These are phyloP conservation scores for Lycium ferocissimum DNA, from an alignment of 257 asterid species.

Conservation along the genomic window DNA sequence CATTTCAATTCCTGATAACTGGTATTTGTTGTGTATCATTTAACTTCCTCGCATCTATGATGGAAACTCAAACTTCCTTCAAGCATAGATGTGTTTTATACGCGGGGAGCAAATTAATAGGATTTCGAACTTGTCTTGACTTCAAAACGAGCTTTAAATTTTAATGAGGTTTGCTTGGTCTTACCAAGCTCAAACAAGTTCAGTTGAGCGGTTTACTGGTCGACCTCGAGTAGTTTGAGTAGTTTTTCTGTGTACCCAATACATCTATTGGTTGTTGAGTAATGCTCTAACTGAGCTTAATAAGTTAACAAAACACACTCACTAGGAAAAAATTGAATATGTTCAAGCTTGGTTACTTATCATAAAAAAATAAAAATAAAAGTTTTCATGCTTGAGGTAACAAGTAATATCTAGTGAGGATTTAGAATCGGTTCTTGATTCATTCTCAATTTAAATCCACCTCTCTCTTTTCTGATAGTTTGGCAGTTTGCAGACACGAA, in stretches of 20 bases:
- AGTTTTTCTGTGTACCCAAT: neutral
- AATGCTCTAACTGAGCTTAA: neutral
- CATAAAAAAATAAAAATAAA: neutral
- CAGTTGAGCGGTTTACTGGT: neutral
- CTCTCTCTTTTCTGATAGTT: conserved; percentile 4
- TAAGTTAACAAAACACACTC: neutral
- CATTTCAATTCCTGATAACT: neutral
- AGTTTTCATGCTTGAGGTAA: neutral
- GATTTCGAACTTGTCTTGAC: conserved; percentile 5
- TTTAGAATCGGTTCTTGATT: neutral
- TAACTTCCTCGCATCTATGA: neutral
- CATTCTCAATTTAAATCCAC: neutral
- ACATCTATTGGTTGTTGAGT: neutral
- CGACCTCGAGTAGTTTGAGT: neutral
- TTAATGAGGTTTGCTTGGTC: neutral
- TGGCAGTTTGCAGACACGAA: neutral
- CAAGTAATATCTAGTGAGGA: neutral
- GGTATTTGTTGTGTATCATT: neutral
- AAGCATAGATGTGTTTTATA: neutral
- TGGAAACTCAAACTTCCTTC: neutral
- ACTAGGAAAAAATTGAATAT: neutral
- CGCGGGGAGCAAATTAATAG: neutral
- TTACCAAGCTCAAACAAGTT: conserved; percentile 6
- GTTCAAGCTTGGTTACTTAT: neutral
- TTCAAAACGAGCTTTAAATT: neutral